Evolutionary conservation across 139 green algal genomes (phyloP).

Genomic region (Chlamydomonas sp.): DNA sequence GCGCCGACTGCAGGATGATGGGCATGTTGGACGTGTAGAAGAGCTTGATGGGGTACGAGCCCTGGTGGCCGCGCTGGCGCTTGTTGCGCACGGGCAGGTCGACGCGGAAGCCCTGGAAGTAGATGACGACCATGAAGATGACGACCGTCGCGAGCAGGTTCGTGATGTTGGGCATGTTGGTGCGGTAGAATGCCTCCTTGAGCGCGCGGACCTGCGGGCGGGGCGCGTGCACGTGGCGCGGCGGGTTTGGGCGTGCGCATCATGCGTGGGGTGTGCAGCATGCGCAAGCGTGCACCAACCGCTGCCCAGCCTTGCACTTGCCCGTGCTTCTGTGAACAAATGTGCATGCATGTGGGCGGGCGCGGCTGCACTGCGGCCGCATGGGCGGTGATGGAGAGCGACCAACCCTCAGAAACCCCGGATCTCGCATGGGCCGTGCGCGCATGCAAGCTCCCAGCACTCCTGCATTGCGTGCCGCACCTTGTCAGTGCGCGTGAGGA

Average conservation of each 20-base stretch:
- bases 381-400: not conserved
- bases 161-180: slow-evolving; percentile 94
- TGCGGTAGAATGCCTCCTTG: slow-evolving; percentile 98
- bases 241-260: no score
- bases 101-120: slow-evolving; percentile 98
- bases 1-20: slow-evolving; percentile 98
- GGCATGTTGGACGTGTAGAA: slow-evolving; percentile 99
- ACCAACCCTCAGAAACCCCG: not conserved
- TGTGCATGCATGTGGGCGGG: not conserved
- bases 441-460: no score
- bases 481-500: slow-evolving; percentile 92
- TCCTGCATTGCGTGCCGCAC: no score
- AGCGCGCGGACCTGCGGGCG: slow-evolving; percentile 58
- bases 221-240: no score
- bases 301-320: no score
- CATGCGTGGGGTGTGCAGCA: no score
- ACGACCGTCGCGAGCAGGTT: slow-evolving; percentile 93
- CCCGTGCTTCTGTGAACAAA: no score
- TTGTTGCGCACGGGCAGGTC: slow-evolving; percentile 96
- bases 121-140: slow-evolving; percentile 97
- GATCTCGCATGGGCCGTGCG: not conserved
- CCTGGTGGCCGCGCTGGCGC: slow-evolving; percentile 70
- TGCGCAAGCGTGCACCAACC: no score
- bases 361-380: no score
- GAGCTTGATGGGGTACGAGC: slow-evolving; percentile 98